Percentiles rank a stretch among this genome's conserved stretches.
Conservation (phyloP, 306 rosid species). For the Fragaria nilgerrensis region DNA sequence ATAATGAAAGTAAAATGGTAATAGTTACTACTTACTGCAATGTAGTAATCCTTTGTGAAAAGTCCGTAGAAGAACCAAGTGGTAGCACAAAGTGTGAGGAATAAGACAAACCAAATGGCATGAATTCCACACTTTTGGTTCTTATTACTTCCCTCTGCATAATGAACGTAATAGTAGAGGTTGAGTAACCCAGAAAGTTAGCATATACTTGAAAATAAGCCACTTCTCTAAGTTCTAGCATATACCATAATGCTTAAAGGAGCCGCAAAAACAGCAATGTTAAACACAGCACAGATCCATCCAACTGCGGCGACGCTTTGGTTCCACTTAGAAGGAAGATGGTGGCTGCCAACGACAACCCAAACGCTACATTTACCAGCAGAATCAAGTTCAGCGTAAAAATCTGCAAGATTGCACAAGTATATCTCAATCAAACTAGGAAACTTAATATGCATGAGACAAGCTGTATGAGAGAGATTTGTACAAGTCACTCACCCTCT, state of each 20-base stretch:
- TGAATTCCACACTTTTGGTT: constrained; percentile 63
- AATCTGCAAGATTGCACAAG: constrained; percentile 31
- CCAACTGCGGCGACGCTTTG: constrained; percentile 42
- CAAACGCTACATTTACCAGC: constrained; percentile 31
- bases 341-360: constrained; percentile 32
- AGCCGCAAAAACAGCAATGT: constrained; percentile 67
- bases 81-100: constrained; percentile 54
- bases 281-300: constrained; percentile 54
- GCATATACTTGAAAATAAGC: background rate
- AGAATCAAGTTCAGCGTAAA: constrained; percentile 39
- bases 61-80: constrained; percentile 72
- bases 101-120: constrained; percentile 68
- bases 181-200: background rate
- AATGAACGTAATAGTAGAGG: background rate
- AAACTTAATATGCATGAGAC: background rate
- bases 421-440: background rate
- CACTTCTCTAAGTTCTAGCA: too few species aligned
- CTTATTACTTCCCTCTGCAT: constrained; percentile 61
- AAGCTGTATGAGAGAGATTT: background rate
- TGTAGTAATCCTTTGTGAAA: constrained; percentile 48
- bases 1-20: background rate
- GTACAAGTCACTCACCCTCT: constrained; percentile 33
- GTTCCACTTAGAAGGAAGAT: constrained; percentile 29
- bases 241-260: constrained; percentile 70
- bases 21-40: constrained; percentile 47